A percentile compares a stretch with the other conserved stretches of the same genome.
Evolutionary conservation across 257 asterid genomes (phyloP).

Genomic region (Lithospermum erythrorhizon): DNA sequence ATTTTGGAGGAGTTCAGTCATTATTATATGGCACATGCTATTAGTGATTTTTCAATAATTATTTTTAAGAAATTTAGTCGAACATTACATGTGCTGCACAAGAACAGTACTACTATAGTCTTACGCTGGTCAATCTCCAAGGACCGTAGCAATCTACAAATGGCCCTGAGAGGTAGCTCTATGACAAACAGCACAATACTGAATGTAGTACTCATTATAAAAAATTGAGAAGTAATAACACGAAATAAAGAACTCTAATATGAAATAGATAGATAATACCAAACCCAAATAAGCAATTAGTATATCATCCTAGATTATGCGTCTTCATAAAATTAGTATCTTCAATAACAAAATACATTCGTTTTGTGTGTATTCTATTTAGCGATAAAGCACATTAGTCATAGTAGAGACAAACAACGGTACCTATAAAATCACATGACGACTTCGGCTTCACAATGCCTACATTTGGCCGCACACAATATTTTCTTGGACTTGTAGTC

Average conservation of each 20-base stretch:
- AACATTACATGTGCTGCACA: background rate
- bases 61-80: background rate
- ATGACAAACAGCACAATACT: background rate
- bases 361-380: background rate
- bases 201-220: background rate
- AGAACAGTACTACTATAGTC: background rate
- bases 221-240: background rate
- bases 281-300: background rate
- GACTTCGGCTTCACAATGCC: constrained; percentile 33
- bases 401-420: background rate
- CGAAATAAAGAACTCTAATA: background rate
- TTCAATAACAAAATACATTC: background rate
- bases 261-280: background rate
- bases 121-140: background rate
- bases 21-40: background rate
- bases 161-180: background rate
- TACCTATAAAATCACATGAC: constrained; percentile 29
- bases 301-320: background rate
- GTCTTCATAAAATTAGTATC: background rate
- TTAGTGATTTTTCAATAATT: background rate
- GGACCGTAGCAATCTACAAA: background rate
- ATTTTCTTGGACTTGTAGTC: constrained; percentile 45
- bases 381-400: background rate
- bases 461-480: constrained; percentile 36
- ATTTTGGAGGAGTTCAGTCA: no score